phyloP scores from a whole-genome alignment of 2,329 filamentous ascomycete species.

The Parastagonospora avenae region DNA sequence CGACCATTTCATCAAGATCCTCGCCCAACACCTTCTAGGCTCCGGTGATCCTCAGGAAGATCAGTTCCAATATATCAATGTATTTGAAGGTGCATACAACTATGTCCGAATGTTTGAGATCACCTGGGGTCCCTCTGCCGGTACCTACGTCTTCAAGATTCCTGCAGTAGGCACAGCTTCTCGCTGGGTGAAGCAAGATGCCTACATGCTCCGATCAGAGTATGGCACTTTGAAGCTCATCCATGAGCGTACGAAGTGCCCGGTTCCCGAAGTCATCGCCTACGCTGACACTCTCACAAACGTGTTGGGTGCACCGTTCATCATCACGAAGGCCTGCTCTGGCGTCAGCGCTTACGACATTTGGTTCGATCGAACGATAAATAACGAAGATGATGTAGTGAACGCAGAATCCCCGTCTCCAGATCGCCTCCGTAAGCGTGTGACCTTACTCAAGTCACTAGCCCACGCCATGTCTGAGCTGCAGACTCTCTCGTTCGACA shows the following conservation, averaged over 20 bases:
- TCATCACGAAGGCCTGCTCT: constrained; percentile 12
- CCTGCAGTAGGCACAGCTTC: constrained; percentile 7
- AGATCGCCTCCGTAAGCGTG: constrained; percentile 3
- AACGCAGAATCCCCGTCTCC: constrained; percentile 1
- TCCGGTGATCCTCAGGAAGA: no score
- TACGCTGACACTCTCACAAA: constrained; percentile 17
- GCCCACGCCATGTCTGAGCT: constrained; percentile 11
- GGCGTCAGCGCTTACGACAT: constrained; percentile 9
- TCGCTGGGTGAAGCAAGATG: constrained; percentile 10
- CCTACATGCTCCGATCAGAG: constrained; percentile 9
- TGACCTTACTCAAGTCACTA: constrained; percentile 15
- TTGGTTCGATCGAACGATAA: constrained; percentile 13
- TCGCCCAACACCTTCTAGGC: no score
- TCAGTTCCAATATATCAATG: neutral
- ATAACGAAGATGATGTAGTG: constrained; percentile 6
- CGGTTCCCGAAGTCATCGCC: constrained; percentile 16
- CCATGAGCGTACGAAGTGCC: constrained; percentile 9
- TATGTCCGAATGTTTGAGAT: neutral
- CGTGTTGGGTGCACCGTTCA: constrained; percentile 20
- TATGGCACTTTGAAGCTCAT: constrained; percentile 9
- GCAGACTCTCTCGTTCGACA: constrained; percentile 12
- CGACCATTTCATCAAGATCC: no score
- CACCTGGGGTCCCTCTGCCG: neutral
- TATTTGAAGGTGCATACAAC: neutral
- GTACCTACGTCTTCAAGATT: constrained; percentile 5